phyloP scores from a whole-genome alignment of 306 rosid genomes.

The Cyamopsis tetragonoloba region DNA sequence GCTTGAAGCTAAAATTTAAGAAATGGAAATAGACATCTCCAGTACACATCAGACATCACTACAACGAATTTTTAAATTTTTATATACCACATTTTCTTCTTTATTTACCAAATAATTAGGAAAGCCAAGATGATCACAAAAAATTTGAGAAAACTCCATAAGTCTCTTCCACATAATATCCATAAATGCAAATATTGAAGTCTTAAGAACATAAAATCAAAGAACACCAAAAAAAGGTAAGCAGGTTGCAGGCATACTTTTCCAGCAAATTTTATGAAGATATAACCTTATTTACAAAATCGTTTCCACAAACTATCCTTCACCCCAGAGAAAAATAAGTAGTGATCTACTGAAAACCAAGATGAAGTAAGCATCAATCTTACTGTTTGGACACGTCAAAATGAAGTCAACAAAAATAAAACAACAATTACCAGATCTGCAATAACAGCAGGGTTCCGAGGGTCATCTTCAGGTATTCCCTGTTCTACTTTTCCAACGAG shows the following conservation, averaged over 20 bases:
- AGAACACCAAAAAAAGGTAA: slow-evolving; percentile 3
- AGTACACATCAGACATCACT: background rate
- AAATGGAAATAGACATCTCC: slow-evolving; percentile 7
- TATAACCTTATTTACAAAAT: slow-evolving; percentile 11
- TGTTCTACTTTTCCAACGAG: slow-evolving; percentile 99
- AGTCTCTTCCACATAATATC: background rate
- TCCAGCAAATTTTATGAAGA: background rate
- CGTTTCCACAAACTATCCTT: background rate
- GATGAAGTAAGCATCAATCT: slow-evolving; percentile 11
- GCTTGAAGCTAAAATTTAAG: slow-evolving; percentile 13
- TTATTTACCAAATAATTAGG: slow-evolving; percentile 18
- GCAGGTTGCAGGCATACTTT: slow-evolving; percentile 4
- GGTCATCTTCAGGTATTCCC: slow-evolving; percentile 99
- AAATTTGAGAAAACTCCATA: slow-evolving; percentile 13
- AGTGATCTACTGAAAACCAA: slow-evolving; percentile 4
- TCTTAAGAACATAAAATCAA: slow-evolving; percentile 15
- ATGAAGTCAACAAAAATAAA: slow-evolving; percentile 22
- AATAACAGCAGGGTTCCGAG: slow-evolving; percentile 98
- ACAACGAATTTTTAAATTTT: background rate
- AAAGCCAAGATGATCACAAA: background rate
- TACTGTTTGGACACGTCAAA: background rate
- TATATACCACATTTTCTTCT: background rate
- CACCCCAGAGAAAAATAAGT: background rate
- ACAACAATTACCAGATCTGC: slow-evolving; percentile 82
- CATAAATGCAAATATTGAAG: slow-evolving; percentile 7